Evolutionary conservation across 2,329 filamentous ascomycete genomes (phyloP).

Genomic region (Fusarium pseudocircinatum): DNA sequence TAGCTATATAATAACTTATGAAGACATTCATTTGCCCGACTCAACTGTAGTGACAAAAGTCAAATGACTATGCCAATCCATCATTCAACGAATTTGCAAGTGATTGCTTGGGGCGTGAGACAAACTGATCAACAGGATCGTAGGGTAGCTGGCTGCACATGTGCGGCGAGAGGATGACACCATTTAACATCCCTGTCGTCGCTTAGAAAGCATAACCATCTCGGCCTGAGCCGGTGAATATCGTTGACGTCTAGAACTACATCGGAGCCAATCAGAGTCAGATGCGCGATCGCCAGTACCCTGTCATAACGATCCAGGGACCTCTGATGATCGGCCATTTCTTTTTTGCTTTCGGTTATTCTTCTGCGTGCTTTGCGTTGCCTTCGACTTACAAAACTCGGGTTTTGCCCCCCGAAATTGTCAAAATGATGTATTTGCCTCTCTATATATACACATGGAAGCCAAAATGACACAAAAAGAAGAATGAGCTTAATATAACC

Average conservation of each 20-base stretch:
- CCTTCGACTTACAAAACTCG: not conserved
- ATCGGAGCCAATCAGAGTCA: conserved; percentile 19
- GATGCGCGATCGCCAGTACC: not conserved
- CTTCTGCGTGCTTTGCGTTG: not conserved
- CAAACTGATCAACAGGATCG: too few relatives aligned
- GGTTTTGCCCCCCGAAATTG: not conserved
- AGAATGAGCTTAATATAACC: not conserved
- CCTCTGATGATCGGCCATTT: conserved; percentile 13
- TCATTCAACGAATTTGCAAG: too few relatives aligned
- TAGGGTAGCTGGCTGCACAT: not conserved
- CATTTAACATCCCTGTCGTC: conserved; percentile 33
- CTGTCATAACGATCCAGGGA: conserved; percentile 19
- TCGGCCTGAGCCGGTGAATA: conserved; percentile 23
- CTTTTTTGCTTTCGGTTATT: conserved; percentile 2
- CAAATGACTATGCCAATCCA: not conserved
- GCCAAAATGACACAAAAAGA: not conserved
- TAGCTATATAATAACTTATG: not conserved
- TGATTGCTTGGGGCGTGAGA: not conserved
- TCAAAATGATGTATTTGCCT: not conserved
- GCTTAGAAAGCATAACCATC: conserved; percentile 1
- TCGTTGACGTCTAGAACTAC: conserved; percentile 34
- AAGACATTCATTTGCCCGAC: not conserved
- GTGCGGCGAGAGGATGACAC: conserved; percentile 23
- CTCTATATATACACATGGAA: not conserved
- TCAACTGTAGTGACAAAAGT: too few relatives aligned